Conservation (phyloP, 108 stramenopile genomes). For the Conticribra guillardii region DNA sequence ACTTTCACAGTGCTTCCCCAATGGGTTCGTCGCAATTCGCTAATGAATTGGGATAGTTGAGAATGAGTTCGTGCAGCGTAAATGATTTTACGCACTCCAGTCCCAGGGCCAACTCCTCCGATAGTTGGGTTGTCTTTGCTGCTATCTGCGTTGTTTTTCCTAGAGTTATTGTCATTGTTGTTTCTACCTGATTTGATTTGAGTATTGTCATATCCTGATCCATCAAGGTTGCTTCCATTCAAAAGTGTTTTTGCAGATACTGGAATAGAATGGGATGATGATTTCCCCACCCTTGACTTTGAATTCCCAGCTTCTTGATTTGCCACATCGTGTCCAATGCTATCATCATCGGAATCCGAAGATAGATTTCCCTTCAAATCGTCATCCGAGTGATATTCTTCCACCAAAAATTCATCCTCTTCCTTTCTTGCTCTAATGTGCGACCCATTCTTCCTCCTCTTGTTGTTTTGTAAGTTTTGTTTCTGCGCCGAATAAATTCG, state of each 20-base stretch:
- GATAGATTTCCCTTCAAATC: slow-evolving; percentile 15
- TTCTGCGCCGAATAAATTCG: slow-evolving; percentile 6
- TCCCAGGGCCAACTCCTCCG: slow-evolving; percentile 53
- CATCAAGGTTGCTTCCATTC: slow-evolving; percentile 60
- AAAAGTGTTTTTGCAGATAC: slow-evolving; percentile 44
- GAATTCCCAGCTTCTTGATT: no score
- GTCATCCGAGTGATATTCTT: slow-evolving; percentile 59
- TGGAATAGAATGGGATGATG: background rate
- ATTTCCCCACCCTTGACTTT: no score
- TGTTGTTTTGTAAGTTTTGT: background rate
- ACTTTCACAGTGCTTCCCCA: slow-evolving; percentile 75
- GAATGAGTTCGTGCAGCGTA: slow-evolving; percentile 96
- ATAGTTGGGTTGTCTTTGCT: slow-evolving; percentile 18
- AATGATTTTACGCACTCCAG: slow-evolving; percentile 75
- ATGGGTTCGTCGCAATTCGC: slow-evolving; percentile 76
- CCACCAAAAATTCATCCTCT: slow-evolving; percentile 54
- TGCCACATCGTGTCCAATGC: background rate
- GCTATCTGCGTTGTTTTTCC: slow-evolving; percentile 8
- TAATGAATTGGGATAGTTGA: slow-evolving; percentile 95
- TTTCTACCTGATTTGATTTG: slow-evolving; percentile 23
- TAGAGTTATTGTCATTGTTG: background rate
- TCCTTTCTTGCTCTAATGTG: slow-evolving; percentile 3
- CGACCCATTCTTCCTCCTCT: slow-evolving; percentile 4
- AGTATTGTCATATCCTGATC: slow-evolving; percentile 50
- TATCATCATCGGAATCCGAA: slow-evolving; percentile 33